Evolutionary conservation across 345 rosid species (phyloP), one percentile per base, ranked within the genome.

Genomic region (Abelmoschus esculentus): DNA sequence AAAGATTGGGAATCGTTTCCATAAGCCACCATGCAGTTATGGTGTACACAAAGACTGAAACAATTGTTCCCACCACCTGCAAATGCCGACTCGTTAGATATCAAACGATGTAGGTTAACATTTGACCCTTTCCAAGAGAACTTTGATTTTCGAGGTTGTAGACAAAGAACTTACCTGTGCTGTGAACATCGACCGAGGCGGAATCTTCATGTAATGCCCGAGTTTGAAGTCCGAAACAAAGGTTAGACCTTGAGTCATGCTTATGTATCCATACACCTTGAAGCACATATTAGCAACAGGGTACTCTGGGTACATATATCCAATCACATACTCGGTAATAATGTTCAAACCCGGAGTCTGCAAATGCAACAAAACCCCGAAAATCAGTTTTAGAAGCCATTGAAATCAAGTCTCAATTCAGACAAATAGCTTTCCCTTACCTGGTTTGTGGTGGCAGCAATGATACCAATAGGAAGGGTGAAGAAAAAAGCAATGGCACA

Each of bases 261-360:
- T 92, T 36, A 92, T 88, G 77, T 86, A 92, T 58, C 96, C 98
- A 10, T 89, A 92, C 18, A 85, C 91, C 83, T 92, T 92, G 85
- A 92, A 92, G 81, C 91, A 86, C 90, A 92, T 89, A 80, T 92
- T 92, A 4, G 98, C 98, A 52, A 92, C 92, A 3, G 96, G 96
- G 47, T 78, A 79, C 80, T 86, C 98, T 0, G 98, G 98, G 71
- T 88, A 84, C 26, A 84, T 60, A 58, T 89, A 92, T 7, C 96
- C 96, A 2, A 92, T 90, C 50, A 90, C 80, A 47, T 88, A 90
- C 68, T 92, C 96, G 0, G 96, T 89, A 28, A 92, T 90, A 56
- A 92, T 56, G 76, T 92, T 92, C 72, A 89, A 75, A 49, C 98
- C 98, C 0, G 93, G 93, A 80, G 82, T 66, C 63, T 70, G 22